Evolutionary conservation across 352 stramenopile genomes (phyloP), one percentile per base, ranked within the genome.

Genomic region (Elongisporangium anandrum): DNA sequence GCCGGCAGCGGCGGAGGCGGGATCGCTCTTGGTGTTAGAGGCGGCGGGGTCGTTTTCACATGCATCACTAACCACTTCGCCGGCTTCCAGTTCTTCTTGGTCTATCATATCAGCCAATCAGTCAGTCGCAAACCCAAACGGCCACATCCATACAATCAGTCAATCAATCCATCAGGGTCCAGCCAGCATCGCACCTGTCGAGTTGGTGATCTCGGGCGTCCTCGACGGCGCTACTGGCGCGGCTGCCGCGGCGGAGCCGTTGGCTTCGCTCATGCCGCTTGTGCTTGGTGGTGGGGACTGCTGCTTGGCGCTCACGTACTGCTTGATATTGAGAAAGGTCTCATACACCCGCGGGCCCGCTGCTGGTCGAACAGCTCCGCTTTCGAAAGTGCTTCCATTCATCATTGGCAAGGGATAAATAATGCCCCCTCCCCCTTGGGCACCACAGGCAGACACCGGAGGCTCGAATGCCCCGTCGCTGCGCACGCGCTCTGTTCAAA

Each of bases 51-150:
- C 39, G 52, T 54, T 54, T 39, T 62, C 56, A 50, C 51, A 70
- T 58, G n/a, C 29, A 64, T 39, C 73, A 86, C 69, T 79, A 60
- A 85, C 73, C 73, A 82, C 69, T 81, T 83, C 73, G 64, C 76
- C 76, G 58, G 73, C 76, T 66, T 85, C 76, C 22, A 81, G 65
- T 23, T 85, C 76, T 60, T 73, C 59, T 26, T 81, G 60, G n/a
- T 85, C 76, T 85, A 63, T 3, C 50, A 8, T 12, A 54, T n/a
- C n/a, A n/a, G n/a, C n/a, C 8, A 24, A 57, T 29, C 22, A 26
- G 8, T 39, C 52, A 56, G 17, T 20, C 22, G 57, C 22, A 64
- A 49, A 56, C n/a, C 12, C 38, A 59, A 39, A 53, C 16, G 15
- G 21, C 34, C 52, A 21, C 54, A 52, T 19, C 29, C 54, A 52